Conservation (phyloP, 2,329 filamentous ascomycete genomes). For the Colletotrichum eleusines region DNA sequence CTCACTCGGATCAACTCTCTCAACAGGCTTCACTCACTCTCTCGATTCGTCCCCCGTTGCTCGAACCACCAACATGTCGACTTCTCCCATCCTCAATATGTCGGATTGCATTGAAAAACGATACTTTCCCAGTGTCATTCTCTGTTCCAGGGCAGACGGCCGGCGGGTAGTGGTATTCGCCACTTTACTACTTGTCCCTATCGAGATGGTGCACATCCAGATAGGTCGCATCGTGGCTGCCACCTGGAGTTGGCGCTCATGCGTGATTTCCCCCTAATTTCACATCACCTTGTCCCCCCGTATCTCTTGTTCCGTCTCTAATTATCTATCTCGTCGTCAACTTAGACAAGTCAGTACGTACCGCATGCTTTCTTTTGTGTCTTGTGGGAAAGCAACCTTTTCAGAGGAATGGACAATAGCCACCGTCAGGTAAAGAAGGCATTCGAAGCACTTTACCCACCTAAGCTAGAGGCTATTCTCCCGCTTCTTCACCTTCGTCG, state of each 20-base stretch:
- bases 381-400: neutral
- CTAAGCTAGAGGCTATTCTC: neutral
- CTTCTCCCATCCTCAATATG: neutral
- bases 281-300: neutral
- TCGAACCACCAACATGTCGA: neutral
- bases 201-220: neutral
- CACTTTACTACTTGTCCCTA: neutral
- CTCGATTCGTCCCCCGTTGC: no score
- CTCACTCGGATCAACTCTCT: neutral
- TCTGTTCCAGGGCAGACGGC: neutral
- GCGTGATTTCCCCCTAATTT: neutral
- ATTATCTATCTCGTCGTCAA: neutral
- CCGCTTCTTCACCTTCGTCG: neutral
- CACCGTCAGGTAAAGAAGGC: neutral
- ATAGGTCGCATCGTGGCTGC: neutral
- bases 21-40: neutral
- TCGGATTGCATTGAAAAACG: neutral
- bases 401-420: neutral
- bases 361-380: neutral
- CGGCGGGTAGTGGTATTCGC: neutral
- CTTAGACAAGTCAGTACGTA: conserved; percentile 9
- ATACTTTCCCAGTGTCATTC: neutral
- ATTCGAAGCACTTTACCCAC: neutral
- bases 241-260: neutral
- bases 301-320: neutral